phyloP scores from a whole-genome alignment of 2,329 filamentous ascomycete species.

The Penicillium sp. region DNA sequence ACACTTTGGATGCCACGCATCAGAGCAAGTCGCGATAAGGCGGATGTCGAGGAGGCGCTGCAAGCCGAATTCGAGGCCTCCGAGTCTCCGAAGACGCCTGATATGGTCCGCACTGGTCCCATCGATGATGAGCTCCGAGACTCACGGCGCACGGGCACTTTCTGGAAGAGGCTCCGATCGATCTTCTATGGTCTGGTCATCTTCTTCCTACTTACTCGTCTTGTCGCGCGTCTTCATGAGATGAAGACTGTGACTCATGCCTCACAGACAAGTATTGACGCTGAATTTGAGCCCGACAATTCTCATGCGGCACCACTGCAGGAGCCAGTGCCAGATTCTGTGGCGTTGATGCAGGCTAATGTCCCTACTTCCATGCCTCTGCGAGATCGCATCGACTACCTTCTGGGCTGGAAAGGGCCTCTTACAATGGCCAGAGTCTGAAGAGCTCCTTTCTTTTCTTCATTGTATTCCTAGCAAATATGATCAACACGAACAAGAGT shows the following conservation, averaged over 20 bases:
- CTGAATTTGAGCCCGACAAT: background rate
- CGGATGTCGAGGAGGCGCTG: constrained; percentile 1
- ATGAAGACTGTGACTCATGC: no score
- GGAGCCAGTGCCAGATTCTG: background rate
- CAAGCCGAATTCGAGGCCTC: background rate
- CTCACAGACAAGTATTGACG: no score
- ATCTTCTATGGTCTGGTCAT: background rate
- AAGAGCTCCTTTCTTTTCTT: background rate
- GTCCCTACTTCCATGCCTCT: constrained; percentile 4
- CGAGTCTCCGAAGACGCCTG: background rate
- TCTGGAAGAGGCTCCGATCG: background rate
- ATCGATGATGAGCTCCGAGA: background rate
- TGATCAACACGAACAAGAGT: background rate
- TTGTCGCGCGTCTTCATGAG: background rate
- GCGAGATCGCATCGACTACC: constrained; percentile 33
- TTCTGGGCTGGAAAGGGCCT: constrained; percentile 35
- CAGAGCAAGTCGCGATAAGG: constrained; percentile 4
- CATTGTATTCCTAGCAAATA: background rate
- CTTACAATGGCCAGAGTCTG: background rate
- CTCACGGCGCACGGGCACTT: background rate
- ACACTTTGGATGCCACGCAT: constrained; percentile 30
- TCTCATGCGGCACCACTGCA: background rate
- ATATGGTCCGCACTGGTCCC: background rate
- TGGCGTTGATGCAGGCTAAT: background rate
- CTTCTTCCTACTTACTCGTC: background rate